Base-by-base conservation (phyloP, 768 basidiomycete genomes). In the Xerocomellus amylosporus region DNA sequence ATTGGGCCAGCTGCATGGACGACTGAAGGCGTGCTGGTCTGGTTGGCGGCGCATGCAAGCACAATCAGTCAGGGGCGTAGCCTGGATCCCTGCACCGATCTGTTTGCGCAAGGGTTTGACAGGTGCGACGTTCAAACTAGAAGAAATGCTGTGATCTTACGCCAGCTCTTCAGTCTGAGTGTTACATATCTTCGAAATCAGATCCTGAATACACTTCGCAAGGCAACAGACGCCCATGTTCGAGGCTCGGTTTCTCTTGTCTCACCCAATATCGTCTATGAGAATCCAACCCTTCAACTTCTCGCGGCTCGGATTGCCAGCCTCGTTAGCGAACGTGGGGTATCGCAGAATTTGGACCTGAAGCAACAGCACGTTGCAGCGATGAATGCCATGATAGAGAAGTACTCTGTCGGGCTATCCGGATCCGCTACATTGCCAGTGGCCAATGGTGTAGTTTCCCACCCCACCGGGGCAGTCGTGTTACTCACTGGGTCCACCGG, bases 401-500 rank as follows among this genome's bases (percentile, higher is more conserved):
- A 40, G 24, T 53, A 61, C 31, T 46, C 54, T 26, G 5, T 1
- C 2, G 39, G 34, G 2, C 22, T 58, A 9, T 20, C 56, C 2
- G 14, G 33, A 20, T 14, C 49, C 3, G 5, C 30, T 20, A 12
- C n/a, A 15, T 2, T n/a, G 17, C 6, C 19, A 8, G 13, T 17
- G 3, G 26, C 13, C 4, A 39, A 31, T 8, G 30, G 14, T 15
- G 15, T 19, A 24, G 15, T 34, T 34, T 34, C 17, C 7, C 8
- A 4, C 33, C 26, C 51, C 24, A 1, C 8, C 7, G 15, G 31
- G 15, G 31, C 22, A 13, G 43, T 39, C 2, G 52, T 48, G 1
- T 45, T 62, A 2, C 56, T 78, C 33, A 78, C 77, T 4, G 77
- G 77, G 14, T 73, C 76, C 1, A 78, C 77, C 6, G 77, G 77